Evolutionary conservation across 2,329 filamentous ascomycete genomes (phyloP).

Genomic region (Trichophyton rubrum): DNA sequence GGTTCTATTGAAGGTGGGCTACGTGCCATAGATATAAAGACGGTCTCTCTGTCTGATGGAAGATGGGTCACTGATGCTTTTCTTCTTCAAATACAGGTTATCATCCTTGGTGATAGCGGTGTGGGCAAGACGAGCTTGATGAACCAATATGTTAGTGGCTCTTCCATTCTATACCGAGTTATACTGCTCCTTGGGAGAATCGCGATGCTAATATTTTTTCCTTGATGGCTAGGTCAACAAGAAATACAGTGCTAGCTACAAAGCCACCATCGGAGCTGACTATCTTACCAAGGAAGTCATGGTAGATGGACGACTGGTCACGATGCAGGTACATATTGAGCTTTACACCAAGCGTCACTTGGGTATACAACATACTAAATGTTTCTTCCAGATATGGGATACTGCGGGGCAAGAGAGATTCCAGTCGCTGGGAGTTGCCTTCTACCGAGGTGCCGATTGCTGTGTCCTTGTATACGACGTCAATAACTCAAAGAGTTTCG

Average conservation of each 20-base stretch:
- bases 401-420: conserved; percentile 97
- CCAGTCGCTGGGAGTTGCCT: conserved; percentile 98
- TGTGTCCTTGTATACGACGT: conserved; percentile 99
- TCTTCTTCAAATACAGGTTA: conserved; percentile 52
- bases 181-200: not conserved
- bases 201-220: not conserved
- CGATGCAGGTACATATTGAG: conserved; percentile 66
- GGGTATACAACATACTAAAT: not conserved
- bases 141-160: conserved; percentile 93
- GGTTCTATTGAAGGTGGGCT: conserved; percentile 69
- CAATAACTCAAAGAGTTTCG: conserved; percentile 98
- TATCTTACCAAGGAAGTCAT: conserved; percentile 97
- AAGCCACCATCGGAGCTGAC: conserved; percentile 96
- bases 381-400: conserved; percentile 74
- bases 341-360: not conserved
- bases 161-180: not conserved
- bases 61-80: conserved; percentile 9
- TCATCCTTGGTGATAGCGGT: conserved; percentile 96
- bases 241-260: conserved; percentile 99
- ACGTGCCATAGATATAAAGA: not conserved
- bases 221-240: conserved; percentile 72
- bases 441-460: conserved; percentile 98
- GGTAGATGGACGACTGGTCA: conserved; percentile 92
- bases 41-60: not conserved
- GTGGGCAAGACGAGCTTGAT: conserved; percentile 99